Evolutionary conservation across 768 basidiomycete genomes (phyloP).

Genomic region (Termitomyces sp.): DNA sequence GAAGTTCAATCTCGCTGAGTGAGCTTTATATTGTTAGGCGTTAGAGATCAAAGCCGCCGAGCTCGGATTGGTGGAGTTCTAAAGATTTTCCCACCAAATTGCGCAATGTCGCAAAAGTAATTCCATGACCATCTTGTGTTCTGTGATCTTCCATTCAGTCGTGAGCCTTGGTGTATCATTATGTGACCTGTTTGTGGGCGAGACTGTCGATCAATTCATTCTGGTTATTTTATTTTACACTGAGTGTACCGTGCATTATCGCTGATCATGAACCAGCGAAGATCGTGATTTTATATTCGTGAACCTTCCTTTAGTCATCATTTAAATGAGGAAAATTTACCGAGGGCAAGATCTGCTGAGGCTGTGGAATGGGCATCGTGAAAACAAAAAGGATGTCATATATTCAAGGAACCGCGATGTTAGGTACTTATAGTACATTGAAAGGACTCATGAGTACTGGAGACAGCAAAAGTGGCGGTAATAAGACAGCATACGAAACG

Average conservation of each 20-base stretch:
- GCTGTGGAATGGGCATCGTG: neutral
- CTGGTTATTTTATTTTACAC: neutral
- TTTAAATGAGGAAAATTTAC: neutral
- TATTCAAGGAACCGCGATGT: neutral
- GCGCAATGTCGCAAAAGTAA: neutral
- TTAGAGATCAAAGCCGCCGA: slow-evolving; percentile 30
- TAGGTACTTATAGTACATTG: neutral
- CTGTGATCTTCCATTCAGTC: neutral
- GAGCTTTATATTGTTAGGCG: slow-evolving; percentile 19
- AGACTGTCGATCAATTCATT: neutral
- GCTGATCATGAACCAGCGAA: neutral
- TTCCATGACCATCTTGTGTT: neutral
- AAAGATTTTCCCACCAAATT: neutral
- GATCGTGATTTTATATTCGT: no score
- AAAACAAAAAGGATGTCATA: neutral
- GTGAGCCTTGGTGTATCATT: neutral
- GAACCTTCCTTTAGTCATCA: no score
- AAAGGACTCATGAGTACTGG: neutral
- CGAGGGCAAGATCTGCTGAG: no score
- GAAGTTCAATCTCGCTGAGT: neutral
- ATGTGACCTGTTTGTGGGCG: neutral
- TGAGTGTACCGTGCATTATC: no score
- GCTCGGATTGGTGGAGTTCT: slow-evolving; percentile 14
- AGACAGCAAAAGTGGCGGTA: neutral
- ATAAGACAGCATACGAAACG: slow-evolving; percentile 4